These are phyloP conservation scores for Penicillium salamii DNA, from an alignment of 495 filamentous ascomycete genomes.

Conservation along the genomic window DNA sequence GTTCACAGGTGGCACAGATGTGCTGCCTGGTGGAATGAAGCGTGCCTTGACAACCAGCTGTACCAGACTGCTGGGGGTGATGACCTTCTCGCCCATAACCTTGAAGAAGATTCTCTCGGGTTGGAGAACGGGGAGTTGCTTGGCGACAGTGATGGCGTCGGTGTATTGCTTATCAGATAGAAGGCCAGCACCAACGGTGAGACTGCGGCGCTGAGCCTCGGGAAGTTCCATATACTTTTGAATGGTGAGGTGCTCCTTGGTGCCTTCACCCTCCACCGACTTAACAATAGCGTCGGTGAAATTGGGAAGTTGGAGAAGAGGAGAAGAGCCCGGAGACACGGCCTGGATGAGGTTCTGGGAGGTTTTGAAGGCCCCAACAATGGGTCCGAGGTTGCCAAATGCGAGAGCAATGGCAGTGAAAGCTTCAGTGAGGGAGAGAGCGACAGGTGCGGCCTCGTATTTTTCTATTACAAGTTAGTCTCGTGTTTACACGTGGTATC, in stretches of 20 bases:
- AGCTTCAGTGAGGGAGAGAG: constrained; percentile 77
- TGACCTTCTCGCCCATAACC: constrained; percentile 87
- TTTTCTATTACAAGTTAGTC: constrained; percentile 46
- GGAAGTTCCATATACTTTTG: constrained; percentile 85
- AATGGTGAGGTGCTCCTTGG: constrained; percentile 71
- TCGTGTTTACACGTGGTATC: not conserved
- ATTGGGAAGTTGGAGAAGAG: constrained; percentile 88
- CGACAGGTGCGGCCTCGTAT: constrained; percentile 80
- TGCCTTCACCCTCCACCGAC: constrained; percentile 68
- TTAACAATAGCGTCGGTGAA: constrained; percentile 74
- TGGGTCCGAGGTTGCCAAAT: constrained; percentile 76
- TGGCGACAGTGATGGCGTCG: constrained; percentile 68
- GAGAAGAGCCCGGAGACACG: constrained; percentile 74
- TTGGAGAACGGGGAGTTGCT: constrained; percentile 75
- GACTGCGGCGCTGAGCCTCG: constrained; percentile 66
- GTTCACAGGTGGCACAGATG: constrained; percentile 67
- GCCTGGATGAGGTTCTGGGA: constrained; percentile 90
- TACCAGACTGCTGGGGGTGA: constrained; percentile 90
- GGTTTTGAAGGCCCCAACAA: constrained; percentile 76
- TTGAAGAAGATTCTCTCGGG: constrained; percentile 98
- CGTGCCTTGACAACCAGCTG: constrained; percentile 94
- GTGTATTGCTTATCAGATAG: constrained; percentile 74
- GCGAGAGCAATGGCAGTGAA: constrained; percentile 84
- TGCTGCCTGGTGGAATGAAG: constrained; percentile 81
- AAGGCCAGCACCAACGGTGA: constrained; percentile 66